phyloP scores from a whole-genome alignment of 2,329 filamentous ascomycete genomes.

The Neopestalotiopsis sp. region DNA sequence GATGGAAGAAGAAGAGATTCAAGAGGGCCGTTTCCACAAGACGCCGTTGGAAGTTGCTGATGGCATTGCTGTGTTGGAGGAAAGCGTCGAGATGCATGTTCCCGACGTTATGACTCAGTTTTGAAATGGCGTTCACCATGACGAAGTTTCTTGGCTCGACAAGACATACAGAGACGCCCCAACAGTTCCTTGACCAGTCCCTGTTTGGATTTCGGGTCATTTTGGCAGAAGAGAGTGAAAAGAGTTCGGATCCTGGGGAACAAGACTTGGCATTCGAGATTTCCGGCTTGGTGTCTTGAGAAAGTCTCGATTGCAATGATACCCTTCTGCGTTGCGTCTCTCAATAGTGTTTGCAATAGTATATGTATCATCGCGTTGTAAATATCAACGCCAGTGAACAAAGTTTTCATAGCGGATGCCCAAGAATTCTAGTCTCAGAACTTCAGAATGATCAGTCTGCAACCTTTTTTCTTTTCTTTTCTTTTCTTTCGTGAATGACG shows the following conservation, averaged over 20 bases:
- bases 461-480: no score
- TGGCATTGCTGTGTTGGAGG: conserved; percentile 62
- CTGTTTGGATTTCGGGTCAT: neutral
- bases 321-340: neutral
- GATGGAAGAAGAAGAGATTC: conserved; percentile 39
- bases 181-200: neutral
- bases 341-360: neutral
- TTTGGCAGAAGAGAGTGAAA: neutral
- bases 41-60: conserved; percentile 52
- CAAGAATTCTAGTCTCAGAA: no score
- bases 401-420: no score
- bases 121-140: neutral
- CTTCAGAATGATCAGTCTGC: no score
- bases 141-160: neutral
- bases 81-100: conserved; percentile 53
- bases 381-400: no score
- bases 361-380: neutral
- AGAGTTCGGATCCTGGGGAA: neutral
- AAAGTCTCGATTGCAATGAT: neutral
- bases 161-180: neutral
- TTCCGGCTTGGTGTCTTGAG: neutral
- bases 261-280: neutral
- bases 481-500: no score
- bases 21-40: conserved; percentile 39
- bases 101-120: conserved; percentile 47